These are phyloP conservation scores for Diaporthe destruens DNA, from an alignment of 2,329 filamentous ascomycete species.

Conservation along the genomic window DNA sequence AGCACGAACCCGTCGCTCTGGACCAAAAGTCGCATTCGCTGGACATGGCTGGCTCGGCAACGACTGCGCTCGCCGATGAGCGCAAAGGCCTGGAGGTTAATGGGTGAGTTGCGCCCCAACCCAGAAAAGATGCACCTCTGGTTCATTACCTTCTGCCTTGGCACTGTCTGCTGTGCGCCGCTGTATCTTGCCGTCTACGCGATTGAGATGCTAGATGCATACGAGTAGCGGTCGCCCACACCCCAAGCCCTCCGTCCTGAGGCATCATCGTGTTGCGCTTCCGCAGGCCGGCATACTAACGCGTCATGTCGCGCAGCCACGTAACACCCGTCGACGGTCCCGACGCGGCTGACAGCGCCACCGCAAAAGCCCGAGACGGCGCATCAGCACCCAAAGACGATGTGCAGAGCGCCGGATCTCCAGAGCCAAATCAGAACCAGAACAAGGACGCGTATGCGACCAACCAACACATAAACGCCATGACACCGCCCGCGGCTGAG, in stretches of 20 bases:
- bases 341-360: slow-evolving; percentile 36
- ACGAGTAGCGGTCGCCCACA: neutral
- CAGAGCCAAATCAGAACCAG: slow-evolving; percentile 29
- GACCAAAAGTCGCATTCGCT: slow-evolving; percentile 64
- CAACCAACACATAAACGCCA: slow-evolving; percentile 45
- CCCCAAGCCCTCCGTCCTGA: neutral
- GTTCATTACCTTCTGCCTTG: neutral
- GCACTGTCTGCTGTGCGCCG: neutral
- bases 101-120: slow-evolving; percentile 64
- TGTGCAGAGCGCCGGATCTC: slow-evolving; percentile 37
- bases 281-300: slow-evolving; percentile 22
- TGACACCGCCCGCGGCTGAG: slow-evolving; percentile 38
- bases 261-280: neutral
- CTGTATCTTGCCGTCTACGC: neutral
- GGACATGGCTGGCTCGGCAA: slow-evolving; percentile 57
- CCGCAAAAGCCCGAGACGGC: slow-evolving; percentile 1
- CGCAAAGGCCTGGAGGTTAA: slow-evolving; percentile 56
- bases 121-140: neutral
- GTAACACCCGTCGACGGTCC: slow-evolving; percentile 38
- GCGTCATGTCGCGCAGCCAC: slow-evolving; percentile 42
- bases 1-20: slow-evolving; percentile 55
- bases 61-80: slow-evolving; percentile 58
- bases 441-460: slow-evolving; percentile 47
- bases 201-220: neutral
- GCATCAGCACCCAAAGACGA: slow-evolving; percentile 30